Conservation (phyloP, 345 rosid species). For the Erysimum cheiranthoides region DNA sequence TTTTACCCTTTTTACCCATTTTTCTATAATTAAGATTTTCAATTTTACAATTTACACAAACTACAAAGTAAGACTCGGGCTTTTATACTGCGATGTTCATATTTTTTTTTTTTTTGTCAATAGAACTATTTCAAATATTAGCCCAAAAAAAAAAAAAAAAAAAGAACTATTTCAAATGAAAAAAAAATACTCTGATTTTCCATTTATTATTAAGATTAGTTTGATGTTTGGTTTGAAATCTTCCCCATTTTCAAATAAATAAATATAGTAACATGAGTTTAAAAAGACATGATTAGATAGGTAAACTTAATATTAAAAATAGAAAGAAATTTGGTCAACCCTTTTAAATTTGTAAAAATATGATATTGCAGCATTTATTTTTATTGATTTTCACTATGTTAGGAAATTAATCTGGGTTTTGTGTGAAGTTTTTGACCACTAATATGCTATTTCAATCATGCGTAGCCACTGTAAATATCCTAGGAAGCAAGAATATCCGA, state of each 20-base stretch:
- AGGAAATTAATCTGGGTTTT: too few species aligned
- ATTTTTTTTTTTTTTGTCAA: background rate
- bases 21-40: background rate
- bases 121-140: background rate
- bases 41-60: background rate
- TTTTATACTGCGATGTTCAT: too few species aligned
- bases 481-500: too few species aligned
- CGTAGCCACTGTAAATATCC: too few species aligned
- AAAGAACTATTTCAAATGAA: background rate
- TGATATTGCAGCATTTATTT: slow-evolving; percentile 16
- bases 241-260: too few species aligned
- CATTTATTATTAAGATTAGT: background rate
- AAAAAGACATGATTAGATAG: background rate
- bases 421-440: too few species aligned
- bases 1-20: background rate
- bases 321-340: slow-evolving; percentile 14
- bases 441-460: too few species aligned
- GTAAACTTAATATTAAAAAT: background rate
- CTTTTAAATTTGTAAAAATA: background rate
- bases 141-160: too few species aligned
- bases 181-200: background rate
- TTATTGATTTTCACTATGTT: slow-evolving; percentile 6
- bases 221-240: too few species aligned
- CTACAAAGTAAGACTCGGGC: background rate
- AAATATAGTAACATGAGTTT: background rate